phyloP scores from a whole-genome alignment of 1,139 yeast genomes.

The Arxiozyma heterogenica region DNA sequence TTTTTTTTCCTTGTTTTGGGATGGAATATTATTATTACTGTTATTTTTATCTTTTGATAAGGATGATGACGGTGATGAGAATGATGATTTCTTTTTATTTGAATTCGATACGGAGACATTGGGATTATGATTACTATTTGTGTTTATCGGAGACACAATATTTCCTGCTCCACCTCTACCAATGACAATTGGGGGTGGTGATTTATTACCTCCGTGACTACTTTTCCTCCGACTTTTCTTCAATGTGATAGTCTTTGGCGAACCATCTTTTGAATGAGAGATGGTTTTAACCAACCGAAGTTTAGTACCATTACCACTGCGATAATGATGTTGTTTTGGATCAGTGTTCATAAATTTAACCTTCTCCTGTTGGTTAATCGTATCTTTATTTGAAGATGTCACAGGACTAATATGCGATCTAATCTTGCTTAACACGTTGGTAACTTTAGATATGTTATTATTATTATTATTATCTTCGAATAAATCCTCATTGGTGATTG shows the following conservation, averaged over 20 bases:
- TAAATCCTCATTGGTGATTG: constrained; percentile 6
- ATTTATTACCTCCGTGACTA: background rate
- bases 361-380: background rate
- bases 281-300: background rate
- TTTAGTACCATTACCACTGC: background rate
- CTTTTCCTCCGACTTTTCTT: constrained; percentile 1
- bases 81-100: constrained; percentile 2
- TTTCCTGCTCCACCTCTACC: constrained; percentile 36
- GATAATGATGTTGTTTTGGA: background rate
- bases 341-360: background rate
- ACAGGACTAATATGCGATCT: constrained; percentile 6
- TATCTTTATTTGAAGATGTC: background rate
- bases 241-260: background rate
- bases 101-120: background rate
- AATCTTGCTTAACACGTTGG: constrained; percentile 9
- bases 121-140: background rate
- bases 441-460: constrained; percentile 2
- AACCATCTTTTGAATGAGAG: background rate
- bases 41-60: constrained; percentile 14
- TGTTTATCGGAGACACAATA: constrained; percentile 31
- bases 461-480: constrained; percentile 1
- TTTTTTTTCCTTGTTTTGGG: constrained; percentile 8
- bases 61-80: constrained; percentile 11
- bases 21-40: constrained; percentile 1
- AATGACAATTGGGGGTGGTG: constrained; percentile 10